phyloP scores from a whole-genome alignment of 441 rosid species.

The Kokia cookei region DNA sequence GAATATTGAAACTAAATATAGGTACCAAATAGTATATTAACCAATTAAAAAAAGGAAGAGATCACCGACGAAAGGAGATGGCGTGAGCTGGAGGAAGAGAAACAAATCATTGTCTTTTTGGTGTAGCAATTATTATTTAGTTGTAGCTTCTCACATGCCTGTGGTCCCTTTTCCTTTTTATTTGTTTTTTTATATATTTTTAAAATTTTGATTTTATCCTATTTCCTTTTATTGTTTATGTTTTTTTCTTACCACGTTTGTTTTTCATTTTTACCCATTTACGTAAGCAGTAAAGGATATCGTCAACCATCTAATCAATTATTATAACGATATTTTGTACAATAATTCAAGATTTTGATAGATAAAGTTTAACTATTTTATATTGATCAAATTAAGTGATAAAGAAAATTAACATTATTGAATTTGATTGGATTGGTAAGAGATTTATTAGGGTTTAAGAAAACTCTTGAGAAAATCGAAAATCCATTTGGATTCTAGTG shows the following conservation, averaged over 20 bases:
- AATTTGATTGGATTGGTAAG: too few relatives aligned
- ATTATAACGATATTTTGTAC: too few relatives aligned
- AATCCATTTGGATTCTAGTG: too few relatives aligned
- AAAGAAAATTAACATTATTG: too few relatives aligned
- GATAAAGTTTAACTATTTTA: too few relatives aligned
- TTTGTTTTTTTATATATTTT: background rate
- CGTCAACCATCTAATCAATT: too few relatives aligned
- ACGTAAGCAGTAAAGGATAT: background rate
- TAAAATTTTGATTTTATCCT: background rate
- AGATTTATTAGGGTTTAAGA: too few relatives aligned
- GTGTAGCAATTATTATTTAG: background rate
- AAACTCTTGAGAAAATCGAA: too few relatives aligned
- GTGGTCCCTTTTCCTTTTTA: background rate
- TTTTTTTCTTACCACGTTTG: too few relatives aligned
- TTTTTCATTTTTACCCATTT: background rate
- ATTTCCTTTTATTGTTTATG: background rate
- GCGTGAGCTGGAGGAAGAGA: background rate
- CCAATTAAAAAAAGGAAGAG: background rate
- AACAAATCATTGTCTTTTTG: background rate
- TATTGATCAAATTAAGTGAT: too few relatives aligned
- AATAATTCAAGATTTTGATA: too few relatives aligned
- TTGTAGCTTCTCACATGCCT: background rate
- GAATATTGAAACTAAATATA: too few relatives aligned
- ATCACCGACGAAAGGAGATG: background rate
- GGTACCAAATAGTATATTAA: background rate